These are phyloP conservation scores for Hypoxylon fuscum DNA, from an alignment of 495 filamentous ascomycete genomes.

Conservation along the genomic window DNA sequence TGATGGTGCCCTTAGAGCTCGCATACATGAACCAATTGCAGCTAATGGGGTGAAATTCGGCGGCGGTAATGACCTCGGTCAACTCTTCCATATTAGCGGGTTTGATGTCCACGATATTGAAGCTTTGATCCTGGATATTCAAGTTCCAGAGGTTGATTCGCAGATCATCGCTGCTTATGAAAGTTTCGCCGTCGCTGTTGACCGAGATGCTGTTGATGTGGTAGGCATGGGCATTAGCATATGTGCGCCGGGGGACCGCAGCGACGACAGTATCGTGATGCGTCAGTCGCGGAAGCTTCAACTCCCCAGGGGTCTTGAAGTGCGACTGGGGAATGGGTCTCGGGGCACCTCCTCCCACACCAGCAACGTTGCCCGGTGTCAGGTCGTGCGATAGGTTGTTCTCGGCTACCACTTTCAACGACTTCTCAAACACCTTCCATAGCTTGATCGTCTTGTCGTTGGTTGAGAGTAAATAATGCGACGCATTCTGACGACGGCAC, in stretches of 20 bases:
- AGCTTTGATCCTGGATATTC: slow-evolving; percentile 99
- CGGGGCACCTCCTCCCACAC: slow-evolving; percentile 73
- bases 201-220: slow-evolving; percentile 99
- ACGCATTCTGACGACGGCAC: slow-evolving; percentile 97
- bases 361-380: slow-evolving; percentile 78
- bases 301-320: slow-evolving; percentile 80
- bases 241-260: slow-evolving; percentile 92
- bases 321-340: slow-evolving; percentile 72
- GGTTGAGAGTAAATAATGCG: slow-evolving; percentile 96
- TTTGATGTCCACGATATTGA: slow-evolving; percentile 99
- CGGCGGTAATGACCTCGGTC: slow-evolving; percentile 97
- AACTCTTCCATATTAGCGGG: slow-evolving; percentile 99
- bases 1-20: slow-evolving; percentile 98
- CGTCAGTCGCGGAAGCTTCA: slow-evolving; percentile 94
- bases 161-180: slow-evolving; percentile 97
- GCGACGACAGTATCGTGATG: slow-evolving; percentile 99
- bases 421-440: slow-evolving; percentile 99
- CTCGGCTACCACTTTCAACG: slow-evolving; percentile 96
- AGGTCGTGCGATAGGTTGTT: slow-evolving; percentile 97
- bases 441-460: slow-evolving; percentile 99
- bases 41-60: slow-evolving; percentile 95
- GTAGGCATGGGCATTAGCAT: slow-evolving; percentile 98
- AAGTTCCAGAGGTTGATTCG: slow-evolving; percentile 99
- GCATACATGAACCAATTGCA: slow-evolving; percentile 99
- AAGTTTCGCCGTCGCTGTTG: slow-evolving; percentile 98